Evolutionary conservation across 78 protist species (phyloP).

Genomic region (Guillardia theta): DNA sequence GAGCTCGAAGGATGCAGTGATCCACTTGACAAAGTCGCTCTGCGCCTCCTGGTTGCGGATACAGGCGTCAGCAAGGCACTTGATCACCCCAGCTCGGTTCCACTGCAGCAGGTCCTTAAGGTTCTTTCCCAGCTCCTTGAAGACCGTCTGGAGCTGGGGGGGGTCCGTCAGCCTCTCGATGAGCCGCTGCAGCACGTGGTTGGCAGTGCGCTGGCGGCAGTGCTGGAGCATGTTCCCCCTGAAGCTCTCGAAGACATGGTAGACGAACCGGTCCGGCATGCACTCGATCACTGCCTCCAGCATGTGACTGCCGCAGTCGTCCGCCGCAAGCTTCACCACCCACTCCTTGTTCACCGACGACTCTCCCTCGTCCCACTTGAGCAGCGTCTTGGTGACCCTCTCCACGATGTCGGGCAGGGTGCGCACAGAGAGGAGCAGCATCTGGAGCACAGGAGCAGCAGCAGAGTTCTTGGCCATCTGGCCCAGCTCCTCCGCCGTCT

Average conservation of each 20-base stretch:
- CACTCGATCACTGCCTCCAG: not conserved
- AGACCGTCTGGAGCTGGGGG: not conserved
- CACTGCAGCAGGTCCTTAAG: not conserved
- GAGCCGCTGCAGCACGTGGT: conserved; percentile 16
- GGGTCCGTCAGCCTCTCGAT: not conserved
- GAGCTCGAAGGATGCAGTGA: not conserved
- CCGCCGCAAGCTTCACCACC: not conserved
- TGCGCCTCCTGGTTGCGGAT: not conserved
- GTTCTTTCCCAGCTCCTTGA: not conserved
- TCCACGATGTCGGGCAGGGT: not conserved
- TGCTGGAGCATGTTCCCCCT: not conserved
- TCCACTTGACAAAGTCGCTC: not conserved
- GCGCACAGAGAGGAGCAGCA: not conserved
- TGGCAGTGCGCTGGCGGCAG: not conserved
- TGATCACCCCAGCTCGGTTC: not conserved
- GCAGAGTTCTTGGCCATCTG: not conserved
- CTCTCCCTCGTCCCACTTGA: not conserved
- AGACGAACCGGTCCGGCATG: not conserved
- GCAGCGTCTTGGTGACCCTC: not conserved
- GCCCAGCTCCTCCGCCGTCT: not conserved
- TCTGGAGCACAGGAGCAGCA: not conserved
- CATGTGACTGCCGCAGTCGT: conserved; percentile 2
- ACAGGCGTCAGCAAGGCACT: not conserved
- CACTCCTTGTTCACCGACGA: not conserved
- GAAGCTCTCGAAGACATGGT: not conserved